Evolutionary conservation across 179 eudicot genomes (phyloP), one percentile per base, ranked within the genome.

Genomic region (Vitellaria paradoxa): DNA sequence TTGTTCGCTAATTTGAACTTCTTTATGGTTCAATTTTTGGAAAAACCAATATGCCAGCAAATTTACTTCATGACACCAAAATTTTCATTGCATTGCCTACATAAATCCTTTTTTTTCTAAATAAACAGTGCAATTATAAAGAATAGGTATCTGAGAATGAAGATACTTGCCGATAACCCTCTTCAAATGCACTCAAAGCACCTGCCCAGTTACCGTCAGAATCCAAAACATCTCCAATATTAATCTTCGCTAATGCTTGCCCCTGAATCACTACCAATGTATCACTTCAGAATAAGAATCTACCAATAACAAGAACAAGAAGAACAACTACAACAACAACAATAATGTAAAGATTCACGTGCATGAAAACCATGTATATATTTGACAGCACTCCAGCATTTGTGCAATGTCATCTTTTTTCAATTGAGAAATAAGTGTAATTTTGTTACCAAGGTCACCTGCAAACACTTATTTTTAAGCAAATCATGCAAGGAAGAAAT

Each of bases 241-340:
- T 93, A 74, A 92, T 88, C 86, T 90, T 93, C 72, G 87, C 91
- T 72, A 96, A 77, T 72, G 98, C 96, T 88, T 96, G 98, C 78
- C 99, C 99, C 99, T 96, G 91, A 74, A 84, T 62, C 69, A 87
- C 49, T 78, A 79, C 76, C 60, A 45, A 61, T 24, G 15, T 23
- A 65, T 40, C 68, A 73, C 61, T 77, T 73, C 64, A 68, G 65
- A 37, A 69, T 70, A 76, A 70, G 18, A 66, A 61, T 20, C 74
- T 42, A 78, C 3, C 14, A 60, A 75, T 13, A 45, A 65, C 21
- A 63, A 11, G 3, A 55, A 30, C 0, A 30, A 24, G 2, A 50
- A 8, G 0, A 7, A 7, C 1, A 37, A 23, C 5, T 52, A 76
- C 5, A 50, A 8, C 1, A 7, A 7, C 1, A 37, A 23, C 5